These are phyloP conservation scores for Drechslerella coelobrocha DNA, from an alignment of 2,329 filamentous ascomycete genomes.

Conservation along the genomic window DNA sequence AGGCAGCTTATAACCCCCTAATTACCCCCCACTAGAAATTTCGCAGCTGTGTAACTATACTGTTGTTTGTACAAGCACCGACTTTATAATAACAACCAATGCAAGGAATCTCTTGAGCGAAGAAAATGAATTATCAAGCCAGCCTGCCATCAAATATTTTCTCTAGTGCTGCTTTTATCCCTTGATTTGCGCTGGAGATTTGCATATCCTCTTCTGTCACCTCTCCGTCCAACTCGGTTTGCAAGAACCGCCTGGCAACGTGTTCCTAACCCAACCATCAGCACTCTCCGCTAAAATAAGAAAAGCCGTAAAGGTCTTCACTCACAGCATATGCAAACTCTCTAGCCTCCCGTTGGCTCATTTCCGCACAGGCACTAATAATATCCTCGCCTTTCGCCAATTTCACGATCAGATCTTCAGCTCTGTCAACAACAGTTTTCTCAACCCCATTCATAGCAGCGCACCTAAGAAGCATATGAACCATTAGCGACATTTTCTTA, in stretches of 20 bases:
- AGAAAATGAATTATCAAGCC: constrained; percentile 9
- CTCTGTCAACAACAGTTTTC: constrained; percentile 72
- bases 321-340: constrained; percentile 70
- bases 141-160: constrained; percentile 39
- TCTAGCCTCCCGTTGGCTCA: constrained; percentile 70
- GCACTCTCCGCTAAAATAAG: neutral
- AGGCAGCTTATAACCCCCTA: too few species aligned
- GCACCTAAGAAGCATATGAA: constrained; percentile 63
- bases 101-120: too few species aligned
- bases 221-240: constrained; percentile 30
- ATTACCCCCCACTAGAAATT: too few species aligned
- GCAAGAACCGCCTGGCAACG: constrained; percentile 23
- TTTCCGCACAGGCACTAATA: constrained; percentile 71
- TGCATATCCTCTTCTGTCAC: constrained; percentile 17
- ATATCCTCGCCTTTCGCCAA: constrained; percentile 77
- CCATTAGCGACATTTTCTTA: too few species aligned
- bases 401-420: constrained; percentile 74
- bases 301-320: neutral
- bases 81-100: too few species aligned
- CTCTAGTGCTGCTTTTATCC: constrained; percentile 20
- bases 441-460: constrained; percentile 87
- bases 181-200: neutral
- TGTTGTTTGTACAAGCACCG: too few species aligned
- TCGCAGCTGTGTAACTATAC: too few species aligned
- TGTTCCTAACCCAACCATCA: constrained; percentile 29